Conservation (phyloP, 495 filamentous ascomycete species). For the Trichoderma asperelloides region DNA sequence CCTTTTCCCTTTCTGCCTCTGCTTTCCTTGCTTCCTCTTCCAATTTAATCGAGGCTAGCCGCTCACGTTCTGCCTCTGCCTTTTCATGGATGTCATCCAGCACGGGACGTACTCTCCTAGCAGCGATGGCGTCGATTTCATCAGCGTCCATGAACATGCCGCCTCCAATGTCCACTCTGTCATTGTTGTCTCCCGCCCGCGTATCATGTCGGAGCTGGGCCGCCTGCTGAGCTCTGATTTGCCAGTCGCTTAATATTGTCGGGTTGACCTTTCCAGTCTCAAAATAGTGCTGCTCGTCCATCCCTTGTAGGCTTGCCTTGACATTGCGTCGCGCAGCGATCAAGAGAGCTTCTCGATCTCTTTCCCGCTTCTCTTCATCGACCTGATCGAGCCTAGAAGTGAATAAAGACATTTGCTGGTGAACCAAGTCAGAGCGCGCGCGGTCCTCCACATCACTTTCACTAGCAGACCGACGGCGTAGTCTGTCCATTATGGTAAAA, state of each 20-base stretch:
- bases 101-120: constrained; percentile 71
- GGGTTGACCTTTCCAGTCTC: constrained; percentile 71
- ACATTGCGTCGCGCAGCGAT: constrained; percentile 80
- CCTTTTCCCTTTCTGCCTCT: constrained; percentile 34
- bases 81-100: constrained; percentile 81
- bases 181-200: constrained; percentile 41
- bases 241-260: constrained; percentile 65
- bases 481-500: constrained; percentile 45
- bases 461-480: constrained; percentile 59
- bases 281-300: constrained; percentile 69
- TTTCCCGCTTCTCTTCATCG: constrained; percentile 63
- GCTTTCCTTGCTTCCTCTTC: constrained; percentile 41
- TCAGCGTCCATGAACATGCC: constrained; percentile 70
- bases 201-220: constrained; percentile 57
- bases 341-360: constrained; percentile 65
- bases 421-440: constrained; percentile 59
- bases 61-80: constrained; percentile 56
- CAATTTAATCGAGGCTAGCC: constrained; percentile 41
- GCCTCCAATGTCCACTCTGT: constrained; percentile 71
- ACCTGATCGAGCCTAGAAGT: constrained; percentile 57
- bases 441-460: constrained; percentile 62
- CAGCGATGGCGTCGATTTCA: constrained; percentile 74
- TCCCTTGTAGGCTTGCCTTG: constrained; percentile 59
- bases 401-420: constrained; percentile 71
- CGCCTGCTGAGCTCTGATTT: constrained; percentile 58